These are phyloP conservation scores for Elaphomyces granulatus DNA, from an alignment of 495 filamentous ascomycete genomes.

Conservation along the genomic window DNA sequence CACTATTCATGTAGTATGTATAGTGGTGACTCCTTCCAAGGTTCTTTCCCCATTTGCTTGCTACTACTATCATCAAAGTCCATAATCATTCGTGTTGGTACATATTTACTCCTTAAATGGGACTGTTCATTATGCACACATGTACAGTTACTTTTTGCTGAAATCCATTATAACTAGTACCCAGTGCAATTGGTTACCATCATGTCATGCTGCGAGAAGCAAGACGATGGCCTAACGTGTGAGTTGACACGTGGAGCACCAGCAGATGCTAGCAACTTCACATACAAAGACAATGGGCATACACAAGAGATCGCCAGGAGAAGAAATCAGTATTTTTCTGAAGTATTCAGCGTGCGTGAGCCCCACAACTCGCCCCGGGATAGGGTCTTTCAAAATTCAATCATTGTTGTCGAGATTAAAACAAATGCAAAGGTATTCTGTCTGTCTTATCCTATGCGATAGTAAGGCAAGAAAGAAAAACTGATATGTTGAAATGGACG, in stretches of 20 bases:
- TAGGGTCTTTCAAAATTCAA: slow-evolving; percentile 46
- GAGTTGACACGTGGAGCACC: slow-evolving; percentile 4
- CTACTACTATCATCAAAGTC: too few relatives aligned
- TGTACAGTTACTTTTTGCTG: too few relatives aligned
- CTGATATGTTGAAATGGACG: too few relatives aligned
- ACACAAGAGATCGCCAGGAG: slow-evolving; percentile 17
- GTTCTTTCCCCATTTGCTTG: too few relatives aligned
- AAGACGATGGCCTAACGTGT: neutral
- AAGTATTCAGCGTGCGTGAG: slow-evolving; percentile 42
- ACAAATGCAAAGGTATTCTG: slow-evolving; percentile 66
- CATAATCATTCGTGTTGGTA: too few relatives aligned
- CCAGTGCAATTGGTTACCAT: neutral
- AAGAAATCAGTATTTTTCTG: slow-evolving; percentile 43
- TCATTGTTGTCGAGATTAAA: slow-evolving; percentile 65
- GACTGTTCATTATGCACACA: too few relatives aligned
- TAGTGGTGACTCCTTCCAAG: too few relatives aligned
- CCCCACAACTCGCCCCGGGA: slow-evolving; percentile 37
- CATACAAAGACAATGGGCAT: slow-evolving; percentile 7
- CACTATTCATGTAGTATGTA: too few relatives aligned
- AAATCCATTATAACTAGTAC: neutral
- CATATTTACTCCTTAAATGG: too few relatives aligned
- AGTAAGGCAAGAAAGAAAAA: too few relatives aligned
- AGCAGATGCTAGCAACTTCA: slow-evolving; percentile 7
- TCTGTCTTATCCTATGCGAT: neutral
- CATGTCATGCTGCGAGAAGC: neutral